A percentile compares a stretch with the other conserved stretches of the same genome.
phyloP scores from a whole-genome alignment of 805 yeast species.

The Wickerhamiella cacticola region DNA sequence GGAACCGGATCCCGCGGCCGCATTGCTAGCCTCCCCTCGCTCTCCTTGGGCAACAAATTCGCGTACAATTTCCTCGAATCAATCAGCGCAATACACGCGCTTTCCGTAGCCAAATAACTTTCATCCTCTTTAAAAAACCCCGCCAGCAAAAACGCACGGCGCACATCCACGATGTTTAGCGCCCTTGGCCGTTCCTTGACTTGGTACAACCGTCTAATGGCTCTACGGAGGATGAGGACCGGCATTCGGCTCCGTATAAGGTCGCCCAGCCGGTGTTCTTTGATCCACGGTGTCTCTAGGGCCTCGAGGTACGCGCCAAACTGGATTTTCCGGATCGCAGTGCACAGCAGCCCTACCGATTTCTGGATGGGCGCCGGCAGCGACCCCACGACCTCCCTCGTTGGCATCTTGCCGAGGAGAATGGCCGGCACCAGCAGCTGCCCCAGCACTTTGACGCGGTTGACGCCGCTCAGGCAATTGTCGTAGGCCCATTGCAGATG shows the following conservation, averaged over 20 bases:
- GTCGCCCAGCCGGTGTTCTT: constrained; percentile 21
- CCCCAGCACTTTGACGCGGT: constrained; percentile 35
- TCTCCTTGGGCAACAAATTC: constrained; percentile 22
- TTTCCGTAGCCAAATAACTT: constrained; percentile 25
- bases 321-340: constrained; percentile 36
- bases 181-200: constrained; percentile 10
- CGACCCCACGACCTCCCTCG: constrained; percentile 16
- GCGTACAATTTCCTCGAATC: constrained; percentile 30
- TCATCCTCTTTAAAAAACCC: constrained; percentile 10
- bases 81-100: constrained; percentile 26
- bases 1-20: constrained; percentile 22
- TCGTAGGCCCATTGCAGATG: constrained; percentile 47
- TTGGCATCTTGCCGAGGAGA: constrained; percentile 43
- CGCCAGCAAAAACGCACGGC: constrained; percentile 12
- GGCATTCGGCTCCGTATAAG: constrained; percentile 24
- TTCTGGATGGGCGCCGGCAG: too few species aligned
- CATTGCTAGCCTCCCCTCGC: constrained; percentile 18
- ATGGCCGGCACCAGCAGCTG: constrained; percentile 43
- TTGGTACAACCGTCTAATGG: constrained; percentile 19
- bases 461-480: constrained; percentile 30
- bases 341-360: constrained; percentile 32
- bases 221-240: constrained; percentile 26
- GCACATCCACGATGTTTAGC: constrained; percentile 15
- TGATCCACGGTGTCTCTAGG: constrained; percentile 24
- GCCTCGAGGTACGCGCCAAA: constrained; percentile 28